Percentiles rank a stretch among this genome's conserved stretches.
These are phyloP conservation scores for Oryza australiensis DNA, from an alignment of 176 grass and related monocot genomes.

Conservation along the genomic window DNA sequence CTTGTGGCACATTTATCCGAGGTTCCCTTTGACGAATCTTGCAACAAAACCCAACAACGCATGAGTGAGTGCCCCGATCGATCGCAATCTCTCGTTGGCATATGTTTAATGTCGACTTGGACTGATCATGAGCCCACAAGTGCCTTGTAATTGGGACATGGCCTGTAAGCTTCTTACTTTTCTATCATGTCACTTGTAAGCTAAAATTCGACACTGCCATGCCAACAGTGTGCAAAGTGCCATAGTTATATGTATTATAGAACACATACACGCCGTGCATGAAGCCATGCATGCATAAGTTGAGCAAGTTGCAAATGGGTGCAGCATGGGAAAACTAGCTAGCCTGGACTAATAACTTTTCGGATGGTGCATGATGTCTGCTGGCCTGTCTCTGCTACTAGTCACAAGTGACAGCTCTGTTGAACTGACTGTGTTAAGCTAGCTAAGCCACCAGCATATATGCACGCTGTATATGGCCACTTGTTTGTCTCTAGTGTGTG, in stretches of 20 bases:
- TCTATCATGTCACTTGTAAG: neutral
- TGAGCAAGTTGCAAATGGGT: neutral
- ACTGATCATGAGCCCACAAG: neutral
- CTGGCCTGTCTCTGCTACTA: slow-evolving; percentile 12
- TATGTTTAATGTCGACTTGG: neutral
- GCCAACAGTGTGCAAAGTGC: neutral
- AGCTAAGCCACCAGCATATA: neutral
- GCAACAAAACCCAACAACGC: neutral
- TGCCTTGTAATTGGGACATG: neutral
- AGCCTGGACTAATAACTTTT: neutral
- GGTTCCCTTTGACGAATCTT: slow-evolving; percentile 11
- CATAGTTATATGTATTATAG: neutral
- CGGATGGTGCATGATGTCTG: slow-evolving; percentile 12
- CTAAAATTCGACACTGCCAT: neutral
- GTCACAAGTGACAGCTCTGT: slow-evolving; percentile 16
- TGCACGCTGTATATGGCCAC: neutral
- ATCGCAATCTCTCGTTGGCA: slow-evolving; percentile 8
- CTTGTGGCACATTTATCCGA: neutral
- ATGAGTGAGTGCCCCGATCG: neutral
- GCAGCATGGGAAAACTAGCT: slow-evolving; percentile 7
- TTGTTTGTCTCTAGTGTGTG: neutral
- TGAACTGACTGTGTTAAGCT: neutral
- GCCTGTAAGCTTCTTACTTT: slow-evolving; percentile 13
- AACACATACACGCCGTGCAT: neutral
- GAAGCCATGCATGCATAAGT: neutral